phyloP scores from a whole-genome alignment of 441 rosid genomes.

The Bocquillonia castaneifolia region DNA sequence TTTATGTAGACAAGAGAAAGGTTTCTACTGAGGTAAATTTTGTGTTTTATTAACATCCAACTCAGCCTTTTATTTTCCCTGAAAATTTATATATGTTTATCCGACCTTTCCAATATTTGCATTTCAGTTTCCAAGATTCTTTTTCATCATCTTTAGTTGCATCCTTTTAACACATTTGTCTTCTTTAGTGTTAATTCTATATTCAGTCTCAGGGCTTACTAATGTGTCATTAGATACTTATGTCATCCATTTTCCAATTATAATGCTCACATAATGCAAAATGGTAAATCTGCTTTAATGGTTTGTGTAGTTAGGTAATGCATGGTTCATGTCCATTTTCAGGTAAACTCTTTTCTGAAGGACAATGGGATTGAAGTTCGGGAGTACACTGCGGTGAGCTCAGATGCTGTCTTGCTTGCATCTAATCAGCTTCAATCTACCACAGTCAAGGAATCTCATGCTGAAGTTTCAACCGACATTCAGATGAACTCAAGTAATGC shows the following conservation, averaged over 20 bases:
- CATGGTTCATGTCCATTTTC: constrained; percentile 15
- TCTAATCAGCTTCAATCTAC: constrained; percentile 46
- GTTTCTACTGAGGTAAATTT: constrained; percentile 60
- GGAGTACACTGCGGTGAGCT: constrained; percentile 58
- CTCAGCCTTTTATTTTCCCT: neutral
- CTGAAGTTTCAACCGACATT: constrained; percentile 19
- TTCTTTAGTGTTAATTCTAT: neutral
- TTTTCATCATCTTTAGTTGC: neutral
- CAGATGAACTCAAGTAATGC: constrained; percentile 18
- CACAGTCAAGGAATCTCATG: constrained; percentile 18
- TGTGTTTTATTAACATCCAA: neutral
- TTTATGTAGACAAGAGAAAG: constrained; percentile 79
- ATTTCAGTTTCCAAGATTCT: neutral
- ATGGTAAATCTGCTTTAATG: neutral
- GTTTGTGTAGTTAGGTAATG: neutral
- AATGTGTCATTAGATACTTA: too few species aligned
- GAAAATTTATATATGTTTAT: neutral
- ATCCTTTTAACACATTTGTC: neutral
- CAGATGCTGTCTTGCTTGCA: constrained; percentile 69
- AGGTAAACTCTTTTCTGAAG: constrained; percentile 51
- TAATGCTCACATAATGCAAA: neutral
- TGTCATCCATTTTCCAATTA: constrained; percentile 2
- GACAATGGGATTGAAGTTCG: constrained; percentile 60
- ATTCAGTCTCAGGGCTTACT: too few species aligned
- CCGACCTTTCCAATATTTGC: neutral